Base-by-base conservation (phyloP, 2,329 filamentous ascomycete genomes). In the Alternaria longipes region DNA sequence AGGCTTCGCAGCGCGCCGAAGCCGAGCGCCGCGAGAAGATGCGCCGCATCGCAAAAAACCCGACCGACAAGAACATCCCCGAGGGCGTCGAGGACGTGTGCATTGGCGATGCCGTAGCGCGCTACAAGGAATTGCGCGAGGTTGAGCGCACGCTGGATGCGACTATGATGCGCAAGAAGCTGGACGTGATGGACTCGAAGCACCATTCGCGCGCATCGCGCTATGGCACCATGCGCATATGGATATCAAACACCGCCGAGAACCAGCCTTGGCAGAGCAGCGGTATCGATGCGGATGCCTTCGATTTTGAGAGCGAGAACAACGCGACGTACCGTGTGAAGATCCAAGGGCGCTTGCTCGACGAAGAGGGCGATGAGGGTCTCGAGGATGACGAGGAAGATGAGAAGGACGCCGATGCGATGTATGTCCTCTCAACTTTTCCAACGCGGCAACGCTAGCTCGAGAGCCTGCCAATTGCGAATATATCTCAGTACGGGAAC, bases 231-330 rank as follows among this genome's bases (percentile, higher is more conserved):
- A 84, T 99, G 79, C 91, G 94, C 64, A 87, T 99, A 65, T 98
- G 93, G 93, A 90, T 99, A 72, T 94, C 89, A 73, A 99, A 99
- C 80, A 97, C 93, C 1, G 93, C 90, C 34, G 93, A 97, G 78
- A 92, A 95, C 74, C 95, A 99, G 81, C 90, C 91, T 32, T 98
- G 95, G 95, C 95, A 99, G 80, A 86, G 84, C 40, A 87, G 85
- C 69, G 84, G 83, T 41, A 83, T 90, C 62, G 89, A 90, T 62
- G 86, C 90, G 11, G 90, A 94, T 75, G 87, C 87, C 36, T 95
- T 95, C 67, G 93, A 96, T 74, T 94, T 97, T 73, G 89, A 89
- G 54, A 89, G 89, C 54, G 92, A 88, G 65, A 85, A 87, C 68
- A 90, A 93, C 69, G 91, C 92, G 3, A 91, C 90, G 11, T 99